Evolutionary conservation across 352 stramenopile species (phyloP).

Genomic region (Globisporangium barbulae): DNA sequence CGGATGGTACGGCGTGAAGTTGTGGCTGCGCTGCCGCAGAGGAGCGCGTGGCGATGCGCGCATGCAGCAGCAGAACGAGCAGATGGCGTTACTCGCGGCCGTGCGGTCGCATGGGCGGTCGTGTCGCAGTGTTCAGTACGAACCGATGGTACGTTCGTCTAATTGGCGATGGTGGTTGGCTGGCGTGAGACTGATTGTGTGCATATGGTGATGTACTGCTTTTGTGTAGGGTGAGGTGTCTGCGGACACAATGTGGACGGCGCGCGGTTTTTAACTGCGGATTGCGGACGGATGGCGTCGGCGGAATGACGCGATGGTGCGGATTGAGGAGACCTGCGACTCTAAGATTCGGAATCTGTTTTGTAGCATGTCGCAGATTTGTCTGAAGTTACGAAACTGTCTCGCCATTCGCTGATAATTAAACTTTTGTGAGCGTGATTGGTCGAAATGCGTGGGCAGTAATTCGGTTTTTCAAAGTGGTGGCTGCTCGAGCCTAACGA

Average conservation of each 20-base stretch:
- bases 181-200: not conserved
- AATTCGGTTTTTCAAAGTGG: not conserved
- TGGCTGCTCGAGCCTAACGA: too few relatives aligned
- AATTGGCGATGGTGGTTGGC: not conserved
- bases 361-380: not conserved
- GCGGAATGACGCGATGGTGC: not conserved
- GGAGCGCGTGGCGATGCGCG: constrained; percentile 27
- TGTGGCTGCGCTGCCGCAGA: constrained; percentile 31
- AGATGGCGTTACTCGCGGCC: constrained; percentile 39
- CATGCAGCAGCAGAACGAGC: constrained; percentile 36
- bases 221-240: constrained; percentile 26
- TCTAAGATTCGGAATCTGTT: constrained; percentile 4
- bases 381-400: too few relatives aligned
- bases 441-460: not conserved
- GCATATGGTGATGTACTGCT: not conserved
- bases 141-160: constrained; percentile 35
- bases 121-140: constrained; percentile 27
- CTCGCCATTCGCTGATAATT: not conserved
- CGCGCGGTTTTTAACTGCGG: not conserved
- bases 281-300: not conserved
- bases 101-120: constrained; percentile 51
- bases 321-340: not conserved
- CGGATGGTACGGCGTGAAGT: constrained; percentile 15
- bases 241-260: constrained; percentile 23
- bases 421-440: not conserved